phyloP scores from a whole-genome alignment of 2,329 filamentous ascomycete genomes.

The Penicillium paneum region DNA sequence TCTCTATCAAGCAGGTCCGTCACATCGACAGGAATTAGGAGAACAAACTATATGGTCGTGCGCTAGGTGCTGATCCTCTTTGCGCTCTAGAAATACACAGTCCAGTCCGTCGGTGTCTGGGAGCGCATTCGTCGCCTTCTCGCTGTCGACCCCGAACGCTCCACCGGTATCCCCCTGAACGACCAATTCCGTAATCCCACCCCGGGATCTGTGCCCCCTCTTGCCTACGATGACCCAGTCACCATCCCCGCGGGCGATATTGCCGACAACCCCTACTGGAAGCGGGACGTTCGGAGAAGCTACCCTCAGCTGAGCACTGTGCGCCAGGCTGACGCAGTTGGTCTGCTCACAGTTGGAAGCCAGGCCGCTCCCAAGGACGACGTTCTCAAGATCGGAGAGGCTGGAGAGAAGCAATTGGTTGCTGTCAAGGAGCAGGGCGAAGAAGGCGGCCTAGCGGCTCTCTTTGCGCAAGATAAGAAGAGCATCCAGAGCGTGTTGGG shows the following conservation, averaged over 20 bases:
- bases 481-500: constrained; percentile 62
- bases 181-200: constrained; percentile 85
- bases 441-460: constrained; percentile 67
- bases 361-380: constrained; percentile 77
- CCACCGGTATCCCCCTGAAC: constrained; percentile 89
- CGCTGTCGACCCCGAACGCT: constrained; percentile 81
- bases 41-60: neutral
- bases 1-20: constrained; percentile 39
- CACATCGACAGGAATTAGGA: neutral
- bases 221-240: constrained; percentile 74
- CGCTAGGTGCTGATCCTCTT: neutral
- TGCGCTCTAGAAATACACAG: constrained; percentile 78
- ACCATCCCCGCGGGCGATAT: constrained; percentile 81
- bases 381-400: constrained; percentile 67
- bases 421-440: constrained; percentile 71
- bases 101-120: constrained; percentile 87
- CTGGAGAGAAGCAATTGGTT: constrained; percentile 70
- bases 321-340: constrained; percentile 79
- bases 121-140: constrained; percentile 74
- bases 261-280: constrained; percentile 93
- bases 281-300: constrained; percentile 78
- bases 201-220: constrained; percentile 68
- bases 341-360: constrained; percentile 80
- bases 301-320: constrained; percentile 81
- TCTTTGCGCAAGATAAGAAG: constrained; percentile 65